Evolutionary conservation across 768 basidiomycete genomes (phyloP), one percentile per base, ranked within the genome.

Genomic region (Naganishia friedmannii): DNA sequence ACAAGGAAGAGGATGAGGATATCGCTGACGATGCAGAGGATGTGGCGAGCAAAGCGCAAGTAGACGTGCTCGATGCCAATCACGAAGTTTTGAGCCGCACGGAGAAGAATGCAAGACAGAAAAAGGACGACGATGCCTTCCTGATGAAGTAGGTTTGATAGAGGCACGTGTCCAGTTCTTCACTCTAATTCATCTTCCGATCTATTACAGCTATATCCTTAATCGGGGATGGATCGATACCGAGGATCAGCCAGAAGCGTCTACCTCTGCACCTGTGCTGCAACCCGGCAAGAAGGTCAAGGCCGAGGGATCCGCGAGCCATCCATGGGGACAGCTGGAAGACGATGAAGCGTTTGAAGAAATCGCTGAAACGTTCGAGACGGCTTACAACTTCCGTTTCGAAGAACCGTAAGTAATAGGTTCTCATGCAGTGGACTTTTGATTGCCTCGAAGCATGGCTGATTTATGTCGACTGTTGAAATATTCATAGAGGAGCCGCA

Each of bases 211-310:
- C 80, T 99, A 96, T 80, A 96, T 99, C 73, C 84, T 97, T 26
- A 94, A 95, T 79, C 91, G 96, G 32, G 96, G 95, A 0, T 99
- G 96, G 96, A 88, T 99, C 57, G 96, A 98, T 80, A 84, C 88
- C 1, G 82, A 86, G 26, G 84, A 86, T 17, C 67, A 48, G 70
- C 63, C 45, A 46, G 58, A 78, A 55, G 78, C 37, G 13, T 51
- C 58, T 13, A 53, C 23, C 19, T 57, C 39, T 32, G 34, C 39
- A n/a, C 55, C 29, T 23, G 70, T 71, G 68, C 29, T 72, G 71
- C 69, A 70, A 29, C 37, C 60, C 53, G 60, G n/a, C 10, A 42
- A 66, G 10, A 73, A 77, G 73, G 32, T 78, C 7, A 68, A 69
- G 53, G 68, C 68, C 0, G 83, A 78, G 17, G 71, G 60, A 26